Evolutionary conservation across 805 yeast genomes (phyloP), one percentile per base, ranked within the genome.

Genomic region (Candida golubevii): DNA sequence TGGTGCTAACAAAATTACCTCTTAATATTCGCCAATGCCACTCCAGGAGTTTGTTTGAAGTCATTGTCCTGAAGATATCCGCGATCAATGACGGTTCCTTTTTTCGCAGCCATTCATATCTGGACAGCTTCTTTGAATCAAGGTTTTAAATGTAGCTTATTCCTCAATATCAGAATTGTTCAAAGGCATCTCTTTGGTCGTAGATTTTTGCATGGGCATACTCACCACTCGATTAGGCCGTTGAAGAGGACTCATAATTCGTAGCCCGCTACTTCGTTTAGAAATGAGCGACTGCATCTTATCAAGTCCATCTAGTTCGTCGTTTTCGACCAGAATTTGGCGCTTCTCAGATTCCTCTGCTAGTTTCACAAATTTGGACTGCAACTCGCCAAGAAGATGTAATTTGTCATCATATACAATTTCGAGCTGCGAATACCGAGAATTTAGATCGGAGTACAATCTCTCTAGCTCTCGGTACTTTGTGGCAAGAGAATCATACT

Each of bases 391-490:
- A 23, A 60, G 58, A 8, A 62, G 60, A 12, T 44, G 38, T 28
- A 49, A 57, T 45, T 65, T 65, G 6, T 52, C 39, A n/a, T 53
- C 54, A 44, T 65, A 66, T 4, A 49, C 48, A 10, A 41, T 33
- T 18, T 53, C 44, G 39, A 67, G 50, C 14, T 39, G 41, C 2
- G 47, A 42, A 36, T 63, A 65, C 33, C 60, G 58, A 51, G 80
- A 83, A 26, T 81, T 72, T 44, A 89, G 73, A 59, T 89, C 96
- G 40, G 72, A 67, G 39, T 85, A 78, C 5, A 88, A 84, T 54
- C 85, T 95, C 13, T 79, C 69, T 23, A 88, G 75, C 53, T 88
- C 96, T 47, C 75, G 79, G 42, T 78, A 66, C 45, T 79, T 76
- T 62, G 82, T 86, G 43, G 72, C 63, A 52, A 83, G 78, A 14